phyloP scores from a whole-genome alignment of 139 green algal genomes.

The Nannochloris sp. region DNA sequence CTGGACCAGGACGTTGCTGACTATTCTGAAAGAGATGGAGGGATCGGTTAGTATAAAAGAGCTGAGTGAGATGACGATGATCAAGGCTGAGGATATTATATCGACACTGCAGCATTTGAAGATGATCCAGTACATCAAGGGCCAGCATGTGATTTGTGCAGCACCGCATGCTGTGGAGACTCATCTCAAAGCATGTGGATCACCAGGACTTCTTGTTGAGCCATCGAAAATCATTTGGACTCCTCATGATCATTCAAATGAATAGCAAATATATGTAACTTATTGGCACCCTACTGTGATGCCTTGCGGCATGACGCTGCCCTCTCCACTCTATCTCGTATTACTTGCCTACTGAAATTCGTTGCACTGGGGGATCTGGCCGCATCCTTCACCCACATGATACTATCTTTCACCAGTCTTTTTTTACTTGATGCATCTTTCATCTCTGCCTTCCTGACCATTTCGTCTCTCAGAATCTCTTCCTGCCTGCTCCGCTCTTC shows the following conservation, averaged over 20 bases:
- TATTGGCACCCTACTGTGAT: no score
- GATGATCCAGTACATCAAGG: slow-evolving; percentile 91
- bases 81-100: slow-evolving; percentile 96
- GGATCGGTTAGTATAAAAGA: slow-evolving; percentile 86
- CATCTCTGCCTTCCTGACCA: neutral
- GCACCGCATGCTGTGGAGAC: slow-evolving; percentile 46
- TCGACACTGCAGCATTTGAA: slow-evolving; percentile 78
- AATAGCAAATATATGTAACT: no score
- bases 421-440: slow-evolving; percentile 3
- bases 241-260: slow-evolving; percentile 31
- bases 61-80: slow-evolving; percentile 82
- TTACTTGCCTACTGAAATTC: slow-evolving; percentile 6
- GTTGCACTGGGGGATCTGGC: slow-evolving; percentile 4
- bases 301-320: neutral
- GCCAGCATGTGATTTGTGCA: slow-evolving; percentile 66
- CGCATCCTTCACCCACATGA: slow-evolving; percentile 10
- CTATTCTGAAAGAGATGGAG: slow-evolving; percentile 62
- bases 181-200: slow-evolving; percentile 68
- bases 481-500: neutral
- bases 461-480: slow-evolving; percentile 9
- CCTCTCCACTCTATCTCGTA: neutral
- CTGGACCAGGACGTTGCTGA: slow-evolving; percentile 91
- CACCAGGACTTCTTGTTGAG: slow-evolving; percentile 53
- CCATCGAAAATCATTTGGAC: slow-evolving; percentile 71
- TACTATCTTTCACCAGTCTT: slow-evolving; percentile 16